phyloP scores from a whole-genome alignment of 2,329 filamentous ascomycete species.

The Fusarium udum region DNA sequence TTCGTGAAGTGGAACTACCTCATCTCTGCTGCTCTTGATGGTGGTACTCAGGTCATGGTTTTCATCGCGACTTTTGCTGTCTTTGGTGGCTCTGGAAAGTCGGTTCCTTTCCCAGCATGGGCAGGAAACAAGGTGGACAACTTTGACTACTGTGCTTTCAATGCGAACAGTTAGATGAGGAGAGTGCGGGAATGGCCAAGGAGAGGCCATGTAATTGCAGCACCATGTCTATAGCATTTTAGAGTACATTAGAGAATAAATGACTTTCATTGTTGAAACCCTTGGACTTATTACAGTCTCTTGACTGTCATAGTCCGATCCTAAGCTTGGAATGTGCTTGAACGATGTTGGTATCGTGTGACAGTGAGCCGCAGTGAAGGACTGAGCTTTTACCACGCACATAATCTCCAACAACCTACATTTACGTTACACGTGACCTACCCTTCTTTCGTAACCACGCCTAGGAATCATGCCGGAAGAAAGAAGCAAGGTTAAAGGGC shows the following conservation, averaged over 20 bases:
- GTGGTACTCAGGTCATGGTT: constrained; percentile 57
- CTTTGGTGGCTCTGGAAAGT: constrained; percentile 58
- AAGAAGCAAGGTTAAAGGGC: no score
- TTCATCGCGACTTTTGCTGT: constrained; percentile 66
- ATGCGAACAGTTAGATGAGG: not conserved
- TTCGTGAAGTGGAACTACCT: constrained; percentile 65
- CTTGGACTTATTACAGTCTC: not conserved
- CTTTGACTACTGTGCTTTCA: constrained; percentile 11
- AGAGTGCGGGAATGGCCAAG: not conserved
- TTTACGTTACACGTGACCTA: no score
- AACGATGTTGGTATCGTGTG: no score
- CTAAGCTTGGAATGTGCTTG: no score
- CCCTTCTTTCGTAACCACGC: no score
- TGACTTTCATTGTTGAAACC: not conserved
- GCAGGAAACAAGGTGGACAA: constrained; percentile 59
- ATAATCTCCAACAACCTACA: no score
- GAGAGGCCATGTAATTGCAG: not conserved
- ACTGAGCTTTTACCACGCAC: no score
- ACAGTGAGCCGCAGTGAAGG: no score
- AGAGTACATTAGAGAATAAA: not conserved
- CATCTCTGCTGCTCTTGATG: constrained; percentile 61
- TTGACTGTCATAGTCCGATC: no score
- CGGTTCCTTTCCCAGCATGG: constrained; percentile 59
- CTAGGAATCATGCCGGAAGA: no score
- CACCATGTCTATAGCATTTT: not conserved